phyloP scores from a whole-genome alignment of 2,329 filamentous ascomycete genomes.

The Paecilomyces sp. region DNA sequence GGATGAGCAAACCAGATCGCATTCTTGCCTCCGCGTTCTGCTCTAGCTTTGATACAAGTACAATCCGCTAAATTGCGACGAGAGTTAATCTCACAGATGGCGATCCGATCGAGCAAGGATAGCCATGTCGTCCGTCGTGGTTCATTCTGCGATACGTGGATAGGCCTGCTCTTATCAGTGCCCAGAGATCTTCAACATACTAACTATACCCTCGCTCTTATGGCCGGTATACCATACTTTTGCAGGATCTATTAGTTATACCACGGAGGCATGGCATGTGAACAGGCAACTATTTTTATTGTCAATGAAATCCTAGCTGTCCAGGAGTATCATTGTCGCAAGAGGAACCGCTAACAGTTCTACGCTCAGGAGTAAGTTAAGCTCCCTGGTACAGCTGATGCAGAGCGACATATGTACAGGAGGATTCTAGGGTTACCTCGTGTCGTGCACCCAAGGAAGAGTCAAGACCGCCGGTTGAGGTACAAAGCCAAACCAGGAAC shows the following conservation, averaged over 20 bases:
- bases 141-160: no score
- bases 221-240: no score
- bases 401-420: background rate
- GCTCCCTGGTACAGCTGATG: background rate
- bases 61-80: background rate
- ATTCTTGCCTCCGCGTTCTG: background rate
- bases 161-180: no score
- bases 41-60: background rate
- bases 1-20: background rate
- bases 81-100: background rate
- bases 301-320: no score
- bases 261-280: no score
- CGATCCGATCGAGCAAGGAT: background rate
- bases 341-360: background rate
- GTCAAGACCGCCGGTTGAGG: background rate
- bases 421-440: background rate
- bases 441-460: background rate
- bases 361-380: background rate
- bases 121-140: background rate
- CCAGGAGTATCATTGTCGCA: background rate
- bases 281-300: no score
- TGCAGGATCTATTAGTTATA: no score
- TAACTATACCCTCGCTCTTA: no score
- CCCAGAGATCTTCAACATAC: no score
- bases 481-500: background rate